Percentiles rank a stretch among this genome's conserved stretches.
Evolutionary conservation across 139 green algal species (phyloP).

Genomic region (Desmodesmus armatus): DNA sequence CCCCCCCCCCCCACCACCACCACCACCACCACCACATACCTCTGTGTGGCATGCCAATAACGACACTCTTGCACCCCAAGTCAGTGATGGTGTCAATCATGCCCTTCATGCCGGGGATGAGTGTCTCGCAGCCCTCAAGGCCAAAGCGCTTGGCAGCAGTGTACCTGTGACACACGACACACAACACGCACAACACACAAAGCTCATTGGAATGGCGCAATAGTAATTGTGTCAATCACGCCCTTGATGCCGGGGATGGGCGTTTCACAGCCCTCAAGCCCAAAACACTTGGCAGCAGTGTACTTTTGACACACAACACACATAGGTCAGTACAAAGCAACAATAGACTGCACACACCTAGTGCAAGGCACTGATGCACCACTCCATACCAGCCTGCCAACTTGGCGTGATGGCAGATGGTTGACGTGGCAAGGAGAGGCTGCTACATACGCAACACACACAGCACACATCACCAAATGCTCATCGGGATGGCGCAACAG

Average conservation of each 20-base stretch:
- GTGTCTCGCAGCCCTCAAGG: constrained; percentile 92
- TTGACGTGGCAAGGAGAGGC: no score
- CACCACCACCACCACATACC: no score
- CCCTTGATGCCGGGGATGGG: constrained; percentile 97
- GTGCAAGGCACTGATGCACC: no score
- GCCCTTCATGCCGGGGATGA: constrained; percentile 97
- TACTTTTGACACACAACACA: constrained; percentile 32
- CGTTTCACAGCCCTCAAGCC: constrained; percentile 93
- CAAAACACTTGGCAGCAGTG: constrained; percentile 88
- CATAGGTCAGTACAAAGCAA: no score
- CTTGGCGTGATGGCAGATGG: no score
- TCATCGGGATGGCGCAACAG: no score
- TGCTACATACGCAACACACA: no score
- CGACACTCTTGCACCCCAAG: constrained; percentile 84
- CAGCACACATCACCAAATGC: no score
- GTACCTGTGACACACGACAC: constrained; percentile 33
- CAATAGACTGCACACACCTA: no score
- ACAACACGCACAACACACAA: no score
- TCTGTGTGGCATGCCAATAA: constrained; percentile 94
- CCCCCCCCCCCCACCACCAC: no score
- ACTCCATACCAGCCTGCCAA: no score
- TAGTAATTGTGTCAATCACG: constrained; percentile 91
- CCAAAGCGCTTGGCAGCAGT: constrained; percentile 90
- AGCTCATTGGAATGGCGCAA: background rate
- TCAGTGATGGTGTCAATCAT: constrained; percentile 95